Base-by-base conservation (phyloP, 129 eudicot genomes). In the Flaveria bidentis region DNA sequence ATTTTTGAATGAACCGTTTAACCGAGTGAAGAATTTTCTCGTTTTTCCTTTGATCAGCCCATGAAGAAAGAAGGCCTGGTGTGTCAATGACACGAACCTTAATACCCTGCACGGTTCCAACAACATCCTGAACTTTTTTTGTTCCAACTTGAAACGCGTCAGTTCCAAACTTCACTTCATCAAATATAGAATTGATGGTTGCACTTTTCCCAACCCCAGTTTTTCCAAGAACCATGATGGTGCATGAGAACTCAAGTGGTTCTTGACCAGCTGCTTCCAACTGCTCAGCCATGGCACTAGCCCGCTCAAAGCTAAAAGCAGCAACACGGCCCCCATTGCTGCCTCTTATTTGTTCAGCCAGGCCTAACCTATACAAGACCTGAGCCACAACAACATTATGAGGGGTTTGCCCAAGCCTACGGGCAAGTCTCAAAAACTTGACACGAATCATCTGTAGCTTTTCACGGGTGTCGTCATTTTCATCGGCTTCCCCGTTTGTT, bases 241-340 rank as follows among this genome's bases (percentile, higher is more conserved):
- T 95, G 86, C 99, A 95, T 9, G 96, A 87, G 79, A 95, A 95
- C 84, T 95, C 99, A 67, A 95, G 84, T 9, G 99, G 99, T 76
- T 95, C 99, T 73, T 86, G 93, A 20, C 97, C 97, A 76, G 90
- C 84, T 51, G 96, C 86, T 81, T 95, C 99, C 65, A 91, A 84
- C 82, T 95, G 97, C 85, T 91, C 96, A 20, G 99, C 99, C 97
- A 95, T 95, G 73, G 97, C 97, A 86, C 97, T 95, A 2, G 99
- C 99, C 36, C 99, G 97, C 62, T 95, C 99, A 78, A 85, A 95
- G 77, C 97, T 95, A 80, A 94, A 94, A 3, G 96, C 89, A 52
- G 87, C 97, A 79, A 83, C 96, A 56, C 99, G 97, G 0, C 97
- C 87, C 2, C 99, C 94, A 56, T 82, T 95, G 76, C 99, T 85